Conservation (phyloP, 257 asterid genomes). For the Solanum okadae region DNA sequence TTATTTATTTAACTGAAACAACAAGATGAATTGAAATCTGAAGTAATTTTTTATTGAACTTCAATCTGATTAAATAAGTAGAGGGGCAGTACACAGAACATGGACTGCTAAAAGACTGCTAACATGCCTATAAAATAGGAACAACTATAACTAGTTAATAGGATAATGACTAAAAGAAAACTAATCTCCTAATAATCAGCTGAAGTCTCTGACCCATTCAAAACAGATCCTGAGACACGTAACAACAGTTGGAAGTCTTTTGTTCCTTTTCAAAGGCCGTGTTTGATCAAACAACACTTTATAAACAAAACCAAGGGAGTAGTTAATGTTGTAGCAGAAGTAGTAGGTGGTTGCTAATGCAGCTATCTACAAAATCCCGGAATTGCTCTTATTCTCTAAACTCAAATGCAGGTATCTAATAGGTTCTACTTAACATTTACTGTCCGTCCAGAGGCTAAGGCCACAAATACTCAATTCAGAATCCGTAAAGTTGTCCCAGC, state of each 20-base stretch:
- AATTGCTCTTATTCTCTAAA: background rate
- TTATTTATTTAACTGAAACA: too few relatives aligned
- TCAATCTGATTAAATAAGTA: too few relatives aligned
- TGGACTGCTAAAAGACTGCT: too few relatives aligned
- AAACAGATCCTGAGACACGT: too few relatives aligned
- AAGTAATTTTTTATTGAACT: too few relatives aligned
- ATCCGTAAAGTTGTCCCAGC: conserved; percentile 96
- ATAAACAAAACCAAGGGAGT: background rate
- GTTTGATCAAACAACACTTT: background rate
- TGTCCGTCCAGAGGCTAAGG: conserved; percentile 80
- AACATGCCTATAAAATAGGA: too few relatives aligned
- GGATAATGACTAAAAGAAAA: too few relatives aligned
- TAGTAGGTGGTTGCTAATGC: background rate
- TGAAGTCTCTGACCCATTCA: too few relatives aligned
- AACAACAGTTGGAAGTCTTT: background rate
- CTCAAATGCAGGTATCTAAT: conserved; percentile 63
- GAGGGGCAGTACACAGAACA: too few relatives aligned
- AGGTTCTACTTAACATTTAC: conserved; percentile 83
- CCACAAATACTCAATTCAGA: conserved; percentile 39
- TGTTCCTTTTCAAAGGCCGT: background rate
- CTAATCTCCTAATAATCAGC: too few relatives aligned
- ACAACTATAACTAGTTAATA: too few relatives aligned
- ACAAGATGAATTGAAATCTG: too few relatives aligned
- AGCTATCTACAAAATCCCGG: background rate
- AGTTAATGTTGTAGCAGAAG: background rate